phyloP scores from a whole-genome alignment of 2,329 filamentous ascomycete species.

The Talaromyces piceae region DNA sequence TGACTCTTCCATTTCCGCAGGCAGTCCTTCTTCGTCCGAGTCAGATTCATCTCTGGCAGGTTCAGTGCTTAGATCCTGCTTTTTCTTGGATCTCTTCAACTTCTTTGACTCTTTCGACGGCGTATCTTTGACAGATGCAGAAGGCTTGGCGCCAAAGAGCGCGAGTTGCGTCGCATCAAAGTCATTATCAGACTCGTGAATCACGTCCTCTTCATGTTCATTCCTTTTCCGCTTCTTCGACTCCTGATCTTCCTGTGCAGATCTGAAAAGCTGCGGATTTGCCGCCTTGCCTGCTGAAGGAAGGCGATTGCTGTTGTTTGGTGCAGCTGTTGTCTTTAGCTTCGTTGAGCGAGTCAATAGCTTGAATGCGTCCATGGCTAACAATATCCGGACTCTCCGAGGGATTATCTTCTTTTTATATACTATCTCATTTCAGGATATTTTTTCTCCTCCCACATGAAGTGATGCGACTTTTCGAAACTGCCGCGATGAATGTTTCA shows the following conservation, averaged over 20 bases:
- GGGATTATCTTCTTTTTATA: too few relatives aligned
- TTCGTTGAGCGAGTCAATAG: slow-evolving; percentile 39
- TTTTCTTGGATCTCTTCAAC: slow-evolving; percentile 12
- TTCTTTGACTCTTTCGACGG: slow-evolving; percentile 13
- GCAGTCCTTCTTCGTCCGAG: slow-evolving; percentile 16
- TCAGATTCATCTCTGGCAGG: slow-evolving; percentile 13
- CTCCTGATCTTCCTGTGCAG: slow-evolving; percentile 20
- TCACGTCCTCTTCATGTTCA: slow-evolving; percentile 17
- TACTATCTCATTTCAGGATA: background rate
- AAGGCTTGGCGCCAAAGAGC: slow-evolving; percentile 26
- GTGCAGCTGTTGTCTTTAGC: slow-evolving; percentile 27
- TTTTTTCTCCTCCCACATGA: background rate
- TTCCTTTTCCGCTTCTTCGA: slow-evolving; percentile 32
- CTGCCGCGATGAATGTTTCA: background rate
- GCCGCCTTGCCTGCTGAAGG: slow-evolving; percentile 35
- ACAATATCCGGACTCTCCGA: too few relatives aligned
- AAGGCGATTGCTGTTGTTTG: slow-evolving; percentile 22
- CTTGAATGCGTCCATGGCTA: slow-evolving; percentile 37
- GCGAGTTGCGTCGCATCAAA: slow-evolving; percentile 22
- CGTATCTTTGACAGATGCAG: background rate
- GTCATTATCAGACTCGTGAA: slow-evolving; percentile 17
- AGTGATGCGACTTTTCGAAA: background rate
- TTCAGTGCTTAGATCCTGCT: slow-evolving; percentile 6
- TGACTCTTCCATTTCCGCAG: slow-evolving; percentile 51
- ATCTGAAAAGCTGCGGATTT: slow-evolving; percentile 32